Base-by-base conservation (phyloP, 1,139 yeast genomes). In the Nematodospora anomalae region DNA sequence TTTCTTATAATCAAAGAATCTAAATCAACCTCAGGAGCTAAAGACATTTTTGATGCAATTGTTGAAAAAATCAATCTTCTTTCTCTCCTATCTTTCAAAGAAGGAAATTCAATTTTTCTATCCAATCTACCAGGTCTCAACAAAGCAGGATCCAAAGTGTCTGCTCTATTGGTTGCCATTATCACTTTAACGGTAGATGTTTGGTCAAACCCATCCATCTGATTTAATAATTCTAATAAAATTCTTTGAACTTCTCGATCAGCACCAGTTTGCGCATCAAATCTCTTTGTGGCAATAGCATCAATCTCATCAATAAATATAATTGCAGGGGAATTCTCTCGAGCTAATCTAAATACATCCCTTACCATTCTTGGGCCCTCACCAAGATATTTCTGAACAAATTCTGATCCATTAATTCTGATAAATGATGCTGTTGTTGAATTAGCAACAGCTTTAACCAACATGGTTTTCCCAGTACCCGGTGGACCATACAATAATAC, bases 281-380 rank as follows among this genome's bases (percentile, higher is more conserved):
- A 94, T 70, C 99, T 88, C 66, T 92, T 94, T 26, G 98, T 92
- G 35, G 98, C 99, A 63, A 94, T 94, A 27, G 99, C 97, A 67
- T 94, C 99, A 52, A 94, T 87, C 68, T 94, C 99, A 71, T 94
- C 99, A 54, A 92, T 92, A 63, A 92, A 92, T 48, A 92, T 92
- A 55, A 92, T 94, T 10, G 97, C 80, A 8, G 99, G 99, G 0
- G 97, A 80, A 66, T 94, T 92, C 59, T 94, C 99, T 54, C 98
- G 79, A 2, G 99, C 99, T 48, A 94, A 74, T 57, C 97, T 76
- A 70, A 94, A 94, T 31, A 92, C 97, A 60, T 94, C 98, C 64
- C 98, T 83, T 26, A 92, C 98, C 97, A 94, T 92, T 68, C 99
- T 80, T 42, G 98, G 97, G 53, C 99, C 98, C 68, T 94, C 99